These are phyloP conservation scores for Alternaria sp. DNA, from an alignment of 2,329 filamentous ascomycete species.

Conservation along the genomic window DNA sequence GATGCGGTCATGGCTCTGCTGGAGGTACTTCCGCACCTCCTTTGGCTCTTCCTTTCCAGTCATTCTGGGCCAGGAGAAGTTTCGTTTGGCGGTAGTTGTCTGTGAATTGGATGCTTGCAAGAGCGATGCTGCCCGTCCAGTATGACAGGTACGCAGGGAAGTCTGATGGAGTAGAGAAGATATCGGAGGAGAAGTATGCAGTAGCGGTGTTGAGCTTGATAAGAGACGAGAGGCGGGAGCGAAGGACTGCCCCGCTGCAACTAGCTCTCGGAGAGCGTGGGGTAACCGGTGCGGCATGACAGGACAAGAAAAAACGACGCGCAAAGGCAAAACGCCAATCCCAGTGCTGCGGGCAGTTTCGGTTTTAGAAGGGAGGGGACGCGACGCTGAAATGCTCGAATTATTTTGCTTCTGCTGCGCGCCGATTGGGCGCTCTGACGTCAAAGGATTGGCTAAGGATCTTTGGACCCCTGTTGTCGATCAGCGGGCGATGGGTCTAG, in stretches of 20 bases:
- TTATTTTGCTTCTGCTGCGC: slow-evolving; percentile 24
- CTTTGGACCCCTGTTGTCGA: slow-evolving; percentile 23
- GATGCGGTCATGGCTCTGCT: slow-evolving; percentile 69
- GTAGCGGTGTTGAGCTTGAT: slow-evolving; percentile 5
- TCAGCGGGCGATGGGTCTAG: slow-evolving; percentile 14
- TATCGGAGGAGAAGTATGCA: background rate
- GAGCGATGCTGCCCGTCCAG: background rate
- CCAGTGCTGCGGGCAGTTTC: slow-evolving; percentile 25
- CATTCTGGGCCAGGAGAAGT: slow-evolving; percentile 25
- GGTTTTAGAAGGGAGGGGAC: slow-evolving; percentile 23
- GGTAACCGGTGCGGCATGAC: slow-evolving; percentile 29
- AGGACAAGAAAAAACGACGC: slow-evolving; percentile 4
- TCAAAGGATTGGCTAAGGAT: slow-evolving; percentile 23
- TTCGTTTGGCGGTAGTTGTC: slow-evolving; percentile 3
- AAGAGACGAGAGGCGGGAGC: slow-evolving; percentile 10
- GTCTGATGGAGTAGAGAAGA: background rate
- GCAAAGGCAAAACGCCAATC: slow-evolving; percentile 16
- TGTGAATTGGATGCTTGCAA: slow-evolving; percentile 1
- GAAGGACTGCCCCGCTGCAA: slow-evolving; percentile 16
- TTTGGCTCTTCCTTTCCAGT: slow-evolving; percentile 25
- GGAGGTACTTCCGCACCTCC: slow-evolving; percentile 58
- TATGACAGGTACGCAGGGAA: slow-evolving; percentile 7
- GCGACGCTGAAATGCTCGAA: slow-evolving; percentile 7
- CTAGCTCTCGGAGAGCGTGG: slow-evolving; percentile 29
- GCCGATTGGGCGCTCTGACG: slow-evolving; percentile 38